Conservation (phyloP, 2,329 filamentous ascomycete genomes). For the Leptographium flavum region DNA sequence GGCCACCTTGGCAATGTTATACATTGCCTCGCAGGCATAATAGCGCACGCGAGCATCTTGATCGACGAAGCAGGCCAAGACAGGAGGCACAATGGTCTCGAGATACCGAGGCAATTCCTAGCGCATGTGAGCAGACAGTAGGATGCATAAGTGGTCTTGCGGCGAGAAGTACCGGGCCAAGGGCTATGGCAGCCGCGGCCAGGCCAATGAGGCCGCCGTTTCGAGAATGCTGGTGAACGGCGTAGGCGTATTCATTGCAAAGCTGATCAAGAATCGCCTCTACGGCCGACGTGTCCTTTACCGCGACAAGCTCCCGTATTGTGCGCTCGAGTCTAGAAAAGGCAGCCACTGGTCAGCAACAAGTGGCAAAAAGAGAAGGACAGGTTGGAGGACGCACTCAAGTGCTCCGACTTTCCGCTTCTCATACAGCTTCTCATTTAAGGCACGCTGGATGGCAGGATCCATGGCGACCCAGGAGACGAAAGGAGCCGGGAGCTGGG, state of each 20-base stretch:
- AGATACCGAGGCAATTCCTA: slow-evolving; percentile 86
- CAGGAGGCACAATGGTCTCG: slow-evolving; percentile 86
- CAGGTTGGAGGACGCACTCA: slow-evolving; percentile 50
- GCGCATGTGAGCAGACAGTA: background rate
- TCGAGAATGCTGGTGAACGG: slow-evolving; percentile 88
- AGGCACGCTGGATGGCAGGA: slow-evolving; percentile 69
- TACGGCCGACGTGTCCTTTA: slow-evolving; percentile 67
- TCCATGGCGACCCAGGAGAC: slow-evolving; percentile 48
- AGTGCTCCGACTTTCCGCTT: slow-evolving; percentile 93
- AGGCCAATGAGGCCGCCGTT: slow-evolving; percentile 94
- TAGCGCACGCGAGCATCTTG: slow-evolving; percentile 96
- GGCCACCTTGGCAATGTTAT: slow-evolving; percentile 98
- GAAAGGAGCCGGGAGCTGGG: background rate
- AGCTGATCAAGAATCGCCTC: slow-evolving; percentile 86
- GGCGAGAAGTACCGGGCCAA: slow-evolving; percentile 60
- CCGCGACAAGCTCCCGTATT: slow-evolving; percentile 69
- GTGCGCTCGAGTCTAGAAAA: slow-evolving; percentile 64
- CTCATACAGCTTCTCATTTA: slow-evolving; percentile 98
- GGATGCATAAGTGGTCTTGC: background rate
- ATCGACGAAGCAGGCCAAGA: slow-evolving; percentile 92
- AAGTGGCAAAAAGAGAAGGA: background rate
- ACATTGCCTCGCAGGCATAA: slow-evolving; percentile 99
- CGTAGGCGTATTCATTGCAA: slow-evolving; percentile 95
- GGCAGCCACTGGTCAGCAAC: background rate
- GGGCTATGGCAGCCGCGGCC: slow-evolving; percentile 86